Percentiles rank a stretch among this genome's conserved stretches.
Evolutionary conservation across 805 yeast genomes (phyloP).

Genomic region (Yarrowia deformans): DNA sequence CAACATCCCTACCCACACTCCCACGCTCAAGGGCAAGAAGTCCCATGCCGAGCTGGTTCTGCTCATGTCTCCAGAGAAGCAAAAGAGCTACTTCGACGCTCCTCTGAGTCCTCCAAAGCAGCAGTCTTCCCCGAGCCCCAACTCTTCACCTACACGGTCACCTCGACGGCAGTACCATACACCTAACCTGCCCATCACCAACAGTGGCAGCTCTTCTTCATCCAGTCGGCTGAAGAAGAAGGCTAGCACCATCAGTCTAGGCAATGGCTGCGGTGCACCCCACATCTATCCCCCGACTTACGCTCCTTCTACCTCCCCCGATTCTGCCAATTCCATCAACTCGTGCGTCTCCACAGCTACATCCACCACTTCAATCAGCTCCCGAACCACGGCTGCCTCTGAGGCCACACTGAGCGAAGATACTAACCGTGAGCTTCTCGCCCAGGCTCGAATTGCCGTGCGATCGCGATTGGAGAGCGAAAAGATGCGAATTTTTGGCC

Average conservation of each 20-base stretch:
- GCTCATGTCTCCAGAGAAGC: slow-evolving; percentile 38
- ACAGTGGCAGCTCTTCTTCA: slow-evolving; percentile 8
- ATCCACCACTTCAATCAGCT: slow-evolving; percentile 12
- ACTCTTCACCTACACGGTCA: slow-evolving; percentile 1
- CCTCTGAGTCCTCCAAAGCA: slow-evolving; percentile 38
- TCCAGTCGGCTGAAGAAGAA: slow-evolving; percentile 33
- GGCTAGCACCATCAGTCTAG: slow-evolving; percentile 13
- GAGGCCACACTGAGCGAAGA: slow-evolving; percentile 41
- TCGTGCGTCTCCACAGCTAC: slow-evolving; percentile 33
- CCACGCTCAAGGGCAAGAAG: slow-evolving; percentile 31
- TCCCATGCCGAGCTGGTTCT: slow-evolving; percentile 35
- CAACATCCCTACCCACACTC: slow-evolving; percentile 30
- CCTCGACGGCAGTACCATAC: slow-evolving; percentile 36
- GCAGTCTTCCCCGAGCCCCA: slow-evolving; percentile 15
- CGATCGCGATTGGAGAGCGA: slow-evolving; percentile 44
- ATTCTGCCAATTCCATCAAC: slow-evolving; percentile 37
- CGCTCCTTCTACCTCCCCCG: slow-evolving; percentile 38
- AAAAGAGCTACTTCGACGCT: slow-evolving; percentile 22
- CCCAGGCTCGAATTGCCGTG: slow-evolving; percentile 47
- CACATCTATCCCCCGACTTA: slow-evolving; percentile 9
- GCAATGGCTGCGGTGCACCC: background rate
- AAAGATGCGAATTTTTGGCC: slow-evolving; percentile 38
- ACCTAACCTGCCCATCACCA: slow-evolving; percentile 33
- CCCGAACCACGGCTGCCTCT: slow-evolving; percentile 10
- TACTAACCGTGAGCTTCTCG: slow-evolving; percentile 42